phyloP scores from a whole-genome alignment of 2,329 filamentous ascomycete species.

The Alternaria sp. region DNA sequence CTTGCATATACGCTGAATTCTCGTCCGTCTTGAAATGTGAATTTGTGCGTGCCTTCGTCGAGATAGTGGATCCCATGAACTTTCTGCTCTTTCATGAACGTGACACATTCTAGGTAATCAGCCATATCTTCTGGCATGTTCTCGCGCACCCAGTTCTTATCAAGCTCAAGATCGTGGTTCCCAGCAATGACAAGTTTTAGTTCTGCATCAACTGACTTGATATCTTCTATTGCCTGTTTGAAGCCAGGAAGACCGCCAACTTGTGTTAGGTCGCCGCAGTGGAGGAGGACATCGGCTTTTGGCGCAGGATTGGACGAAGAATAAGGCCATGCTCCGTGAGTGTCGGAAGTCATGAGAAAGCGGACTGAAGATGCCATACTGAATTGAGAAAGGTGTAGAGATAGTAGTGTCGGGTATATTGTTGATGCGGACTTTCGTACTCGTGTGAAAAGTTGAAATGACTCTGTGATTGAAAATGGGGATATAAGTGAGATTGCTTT shows the following conservation, averaged over 20 bases:
- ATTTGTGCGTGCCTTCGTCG: conserved; percentile 59
- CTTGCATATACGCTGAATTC: conserved; percentile 60
- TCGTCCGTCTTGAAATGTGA: conserved; percentile 58
- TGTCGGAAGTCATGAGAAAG: conserved; percentile 53
- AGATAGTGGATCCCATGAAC: conserved; percentile 58
- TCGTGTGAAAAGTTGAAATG: neutral
- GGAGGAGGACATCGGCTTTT: conserved; percentile 60
- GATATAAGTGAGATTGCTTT: neutral
- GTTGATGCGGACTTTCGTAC: neutral
- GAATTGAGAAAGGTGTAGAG: neutral
- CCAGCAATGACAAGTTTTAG: conserved; percentile 68
- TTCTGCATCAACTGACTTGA: conserved; percentile 59
- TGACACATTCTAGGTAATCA: conserved; percentile 42
- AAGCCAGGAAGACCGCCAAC: conserved; percentile 58
- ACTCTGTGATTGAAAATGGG: neutral
- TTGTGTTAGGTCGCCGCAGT: conserved; percentile 67
- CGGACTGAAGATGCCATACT: neutral
- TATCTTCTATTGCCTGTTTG: conserved; percentile 54
- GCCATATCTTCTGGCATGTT: conserved; percentile 14
- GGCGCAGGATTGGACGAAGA: conserved; percentile 35
- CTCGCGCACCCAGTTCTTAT: conserved; percentile 44
- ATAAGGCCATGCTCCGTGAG: conserved; percentile 34
- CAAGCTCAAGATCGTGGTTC: conserved; percentile 67
- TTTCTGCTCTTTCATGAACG: conserved; percentile 7
- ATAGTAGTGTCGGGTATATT: neutral